These are phyloP conservation scores for Rhynchosporium secalis DNA, from an alignment of 2,329 filamentous ascomycete species.

Conservation along the genomic window DNA sequence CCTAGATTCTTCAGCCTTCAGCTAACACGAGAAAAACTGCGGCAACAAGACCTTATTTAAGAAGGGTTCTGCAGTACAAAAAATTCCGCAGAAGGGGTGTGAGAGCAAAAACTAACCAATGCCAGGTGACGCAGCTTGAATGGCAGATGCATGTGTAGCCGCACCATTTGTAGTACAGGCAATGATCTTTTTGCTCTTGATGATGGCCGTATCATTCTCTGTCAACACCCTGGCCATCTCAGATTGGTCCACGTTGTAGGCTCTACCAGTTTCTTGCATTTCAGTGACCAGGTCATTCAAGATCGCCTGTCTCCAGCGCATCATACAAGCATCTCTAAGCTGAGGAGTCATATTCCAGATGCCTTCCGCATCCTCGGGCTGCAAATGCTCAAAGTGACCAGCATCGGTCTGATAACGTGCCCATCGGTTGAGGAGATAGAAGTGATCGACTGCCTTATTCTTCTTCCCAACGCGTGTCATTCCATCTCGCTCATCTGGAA, in stretches of 20 bases:
- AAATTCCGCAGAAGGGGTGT: background rate
- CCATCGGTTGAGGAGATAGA: constrained; percentile 60
- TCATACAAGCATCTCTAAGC: constrained; percentile 42
- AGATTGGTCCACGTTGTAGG: constrained; percentile 47
- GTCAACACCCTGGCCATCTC: constrained; percentile 47
- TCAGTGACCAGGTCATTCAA: constrained; percentile 51
- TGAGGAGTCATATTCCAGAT: constrained; percentile 55
- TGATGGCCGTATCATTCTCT: constrained; percentile 45
- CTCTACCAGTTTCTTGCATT: constrained; percentile 43
- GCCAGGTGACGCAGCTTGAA: constrained; percentile 56
- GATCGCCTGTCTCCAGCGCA: constrained; percentile 48
- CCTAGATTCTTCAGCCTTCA: no score
- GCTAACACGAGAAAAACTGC: no score
- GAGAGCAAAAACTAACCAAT: constrained; percentile 39
- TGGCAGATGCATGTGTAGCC: constrained; percentile 57
- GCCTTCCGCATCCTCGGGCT: constrained; percentile 35
- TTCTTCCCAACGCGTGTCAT: constrained; percentile 49
- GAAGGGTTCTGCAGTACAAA: background rate
- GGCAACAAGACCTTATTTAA: no score
- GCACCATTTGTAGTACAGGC: constrained; percentile 72
- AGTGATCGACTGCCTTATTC: constrained; percentile 46
- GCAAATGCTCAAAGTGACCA: constrained; percentile 44
- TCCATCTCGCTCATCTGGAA: constrained; percentile 49
- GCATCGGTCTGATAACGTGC: constrained; percentile 44
- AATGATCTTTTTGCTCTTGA: constrained; percentile 61